Base-by-base conservation (phyloP, 225 moss, liverwort and hornwort genomes). In the Thuidium tamariscinum region DNA sequence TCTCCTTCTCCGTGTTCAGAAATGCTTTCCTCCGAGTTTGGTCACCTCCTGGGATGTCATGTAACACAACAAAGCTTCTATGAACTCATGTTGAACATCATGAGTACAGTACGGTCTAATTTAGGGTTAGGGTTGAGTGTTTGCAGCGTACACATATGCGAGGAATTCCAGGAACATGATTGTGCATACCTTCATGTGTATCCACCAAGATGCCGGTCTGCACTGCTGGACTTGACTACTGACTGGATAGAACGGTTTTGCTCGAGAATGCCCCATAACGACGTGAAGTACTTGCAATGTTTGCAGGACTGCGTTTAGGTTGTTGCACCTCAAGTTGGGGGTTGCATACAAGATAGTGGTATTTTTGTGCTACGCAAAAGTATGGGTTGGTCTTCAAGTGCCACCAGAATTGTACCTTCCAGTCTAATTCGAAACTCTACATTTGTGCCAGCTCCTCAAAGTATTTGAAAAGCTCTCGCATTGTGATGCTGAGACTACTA, bases 351-450 rank as follows among this genome's bases (percentile, higher is more conserved):
- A 93, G 59, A 77, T 61, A 87, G 68, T 88, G 66, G 14, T 6
- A 6, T 60, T 76, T 85, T 48, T 83, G 65, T 39, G 46, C 51
- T 81, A 90, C 56, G 36, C n/a, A 41, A 17, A 91, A 85, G 13
- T 81, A 37, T 6, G 80, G 83, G 68, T 90, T 87, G 52, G 44
- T 66, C 69, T 82, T 72, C 65, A 93, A 82, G 64, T 83, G 90
- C 19, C 46, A 6, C 77, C 71, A 77, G 71, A 93, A 83, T 81
- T 91, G 85, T n/a, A 83, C n/a, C 65, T 79, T 87, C 91, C 88
- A 91, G 49, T 87, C 83, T 13, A 56, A 81, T 42, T 10, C 84
- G 11, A 88, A 82, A 20, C 19, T 26, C 14, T 60, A 90, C 65
- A 80, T 64, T 26, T 83, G n/a, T 14, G 90, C 83, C 55, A 67